Conservation (phyloP, 2,329 filamentous ascomycete species). For the Colletotrichum acutatum region DNA sequence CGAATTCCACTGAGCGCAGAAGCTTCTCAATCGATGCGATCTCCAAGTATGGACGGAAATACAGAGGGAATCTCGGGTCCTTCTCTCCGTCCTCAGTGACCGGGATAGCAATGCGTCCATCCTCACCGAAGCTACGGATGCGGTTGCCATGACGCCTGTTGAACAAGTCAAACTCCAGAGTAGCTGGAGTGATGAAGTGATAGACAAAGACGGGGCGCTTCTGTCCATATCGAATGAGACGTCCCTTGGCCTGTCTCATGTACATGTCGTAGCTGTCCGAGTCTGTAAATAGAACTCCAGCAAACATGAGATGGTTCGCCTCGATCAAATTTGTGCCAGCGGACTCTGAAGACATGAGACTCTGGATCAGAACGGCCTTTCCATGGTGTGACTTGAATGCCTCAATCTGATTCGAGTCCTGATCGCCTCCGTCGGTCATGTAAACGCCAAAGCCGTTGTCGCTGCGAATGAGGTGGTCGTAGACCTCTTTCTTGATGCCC, state of each 20-base stretch:
- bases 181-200: conserved; percentile 51
- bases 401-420: conserved; percentile 36
- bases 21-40: neutral
- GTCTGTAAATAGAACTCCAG: conserved; percentile 46
- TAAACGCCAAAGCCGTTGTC: conserved; percentile 34
- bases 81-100: neutral
- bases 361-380: conserved; percentile 48
- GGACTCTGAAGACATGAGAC: conserved; percentile 50
- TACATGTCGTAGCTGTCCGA: conserved; percentile 47
- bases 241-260: conserved; percentile 53
- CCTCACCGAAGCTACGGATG: neutral
- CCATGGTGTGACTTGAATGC: conserved; percentile 41
- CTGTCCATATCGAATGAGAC: conserved; percentile 54
- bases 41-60: conserved; percentile 9
- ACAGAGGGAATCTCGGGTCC: neutral
- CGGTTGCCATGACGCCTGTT: conserved; percentile 32
- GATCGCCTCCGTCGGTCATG: conserved; percentile 9
- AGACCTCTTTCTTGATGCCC: conserved; percentile 42
- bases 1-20: conserved; percentile 20
- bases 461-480: conserved; percentile 30
- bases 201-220: conserved; percentile 49
- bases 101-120: neutral
- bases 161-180: conserved; percentile 53
- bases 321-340: conserved; percentile 54
- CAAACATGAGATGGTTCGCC: conserved; percentile 56